Conservation (phyloP, 2,329 filamentous ascomycete genomes). For the Fusarium illudens region DNA sequence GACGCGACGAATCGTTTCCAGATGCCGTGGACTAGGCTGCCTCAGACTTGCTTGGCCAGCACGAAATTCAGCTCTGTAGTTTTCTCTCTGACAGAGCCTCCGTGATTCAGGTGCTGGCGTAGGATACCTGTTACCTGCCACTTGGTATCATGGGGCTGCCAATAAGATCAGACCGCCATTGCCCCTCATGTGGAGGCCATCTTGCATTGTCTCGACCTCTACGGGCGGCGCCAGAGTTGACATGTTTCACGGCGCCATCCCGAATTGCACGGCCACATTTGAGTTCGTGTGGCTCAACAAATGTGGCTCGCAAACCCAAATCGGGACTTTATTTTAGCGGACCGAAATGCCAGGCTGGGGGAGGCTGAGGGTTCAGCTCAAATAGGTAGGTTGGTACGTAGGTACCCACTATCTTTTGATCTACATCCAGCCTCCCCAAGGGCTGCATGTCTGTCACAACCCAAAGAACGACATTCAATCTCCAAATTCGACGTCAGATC, state of each 20-base stretch:
- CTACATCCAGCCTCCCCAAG: constrained; percentile 33
- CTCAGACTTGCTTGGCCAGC: constrained; percentile 20
- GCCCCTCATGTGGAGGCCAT: constrained; percentile 1
- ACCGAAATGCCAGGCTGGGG: constrained; percentile 21
- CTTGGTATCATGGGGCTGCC: background rate
- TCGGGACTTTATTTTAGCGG: constrained; percentile 38
- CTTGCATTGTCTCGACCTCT: background rate
- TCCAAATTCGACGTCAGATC: constrained; percentile 12
- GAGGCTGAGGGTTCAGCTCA: constrained; percentile 2
- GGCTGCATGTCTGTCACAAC: constrained; percentile 34
- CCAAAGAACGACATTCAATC: constrained; percentile 26
- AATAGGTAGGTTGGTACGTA: constrained; percentile 24
- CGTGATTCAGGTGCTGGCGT: background rate
- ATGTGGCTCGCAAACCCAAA: constrained; percentile 13
- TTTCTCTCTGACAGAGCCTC: background rate
- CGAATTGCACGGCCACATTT: background rate
- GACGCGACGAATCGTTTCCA: background rate
- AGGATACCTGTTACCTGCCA: background rate
- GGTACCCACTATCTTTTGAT: constrained; percentile 35
- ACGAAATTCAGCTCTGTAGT: background rate
- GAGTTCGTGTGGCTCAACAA: constrained; percentile 13
- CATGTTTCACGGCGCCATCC: constrained; percentile 25
- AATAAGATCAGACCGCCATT: background rate
- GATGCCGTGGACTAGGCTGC: constrained; percentile 2
- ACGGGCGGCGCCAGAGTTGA: background rate